Percentiles rank a stretch among this genome's conserved stretches.
phyloP scores from a whole-genome alignment of 768 basidiomycete species.

The Suillus cothurnatus region DNA sequence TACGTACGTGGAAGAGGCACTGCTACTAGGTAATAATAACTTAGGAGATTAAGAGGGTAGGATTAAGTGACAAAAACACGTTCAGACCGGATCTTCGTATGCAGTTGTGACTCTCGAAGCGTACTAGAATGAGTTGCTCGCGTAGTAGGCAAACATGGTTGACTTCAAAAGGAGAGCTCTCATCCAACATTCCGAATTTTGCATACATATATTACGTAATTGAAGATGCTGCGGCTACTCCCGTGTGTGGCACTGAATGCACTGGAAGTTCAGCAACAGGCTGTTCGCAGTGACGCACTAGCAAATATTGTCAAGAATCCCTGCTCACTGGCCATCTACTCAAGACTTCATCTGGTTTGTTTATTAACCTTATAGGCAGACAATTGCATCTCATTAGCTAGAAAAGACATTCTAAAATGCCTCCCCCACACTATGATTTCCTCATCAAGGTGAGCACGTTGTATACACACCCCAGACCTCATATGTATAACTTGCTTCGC shows the following conservation, averaged over 20 bases:
- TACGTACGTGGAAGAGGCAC: not conserved
- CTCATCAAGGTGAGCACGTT: constrained; percentile 75
- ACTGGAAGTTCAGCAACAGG: not conserved
- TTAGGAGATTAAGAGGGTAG: no score
- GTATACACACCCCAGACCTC: constrained; percentile 2
- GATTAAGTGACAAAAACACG: not conserved
- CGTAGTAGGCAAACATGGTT: not conserved
- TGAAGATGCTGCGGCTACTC: not conserved
- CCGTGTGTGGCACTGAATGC: constrained; percentile 7
- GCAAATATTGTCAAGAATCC: constrained; percentile 6
- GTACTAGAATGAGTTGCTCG: not conserved
- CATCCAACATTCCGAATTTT: not conserved
- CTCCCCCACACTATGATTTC: constrained; percentile 96
- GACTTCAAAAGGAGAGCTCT: not conserved
- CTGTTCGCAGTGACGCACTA: not conserved
- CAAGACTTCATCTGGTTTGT: constrained; percentile 3
- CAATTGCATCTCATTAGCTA: not conserved
- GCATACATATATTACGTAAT: not conserved
- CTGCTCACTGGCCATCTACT: not conserved
- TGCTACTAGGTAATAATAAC: no score
- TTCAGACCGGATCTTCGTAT: not conserved
- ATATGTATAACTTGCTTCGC: constrained; percentile 18
- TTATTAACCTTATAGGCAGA: not conserved
- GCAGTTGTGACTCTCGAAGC: not conserved
- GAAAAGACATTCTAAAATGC: constrained; percentile 49